A percentile compares a stretch with the other conserved stretches of the same genome.
These are phyloP conservation scores for Candida ovalis DNA, from an alignment of 805 yeast species.

Conservation along the genomic window DNA sequence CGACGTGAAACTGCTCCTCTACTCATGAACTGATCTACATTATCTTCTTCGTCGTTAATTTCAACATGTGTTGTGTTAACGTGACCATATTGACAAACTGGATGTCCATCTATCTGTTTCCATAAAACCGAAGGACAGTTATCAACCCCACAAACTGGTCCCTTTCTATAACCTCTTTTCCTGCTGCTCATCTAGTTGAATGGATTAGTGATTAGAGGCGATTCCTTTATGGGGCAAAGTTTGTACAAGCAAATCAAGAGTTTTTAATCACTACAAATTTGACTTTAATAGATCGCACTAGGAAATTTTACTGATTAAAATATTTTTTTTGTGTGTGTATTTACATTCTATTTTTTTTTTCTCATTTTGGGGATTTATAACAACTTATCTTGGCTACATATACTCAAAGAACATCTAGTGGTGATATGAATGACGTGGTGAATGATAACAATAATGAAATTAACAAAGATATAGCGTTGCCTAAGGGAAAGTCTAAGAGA, in stretches of 20 bases:
- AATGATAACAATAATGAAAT: not conserved
- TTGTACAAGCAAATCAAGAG: no score
- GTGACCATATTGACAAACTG: slow-evolving; percentile 89
- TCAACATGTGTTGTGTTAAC: slow-evolving; percentile 78
- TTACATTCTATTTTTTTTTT: not conserved
- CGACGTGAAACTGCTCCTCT: slow-evolving; percentile 53
- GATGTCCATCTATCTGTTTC: slow-evolving; percentile 68
- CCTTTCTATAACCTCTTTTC: slow-evolving; percentile 40
- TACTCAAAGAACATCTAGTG: no score
- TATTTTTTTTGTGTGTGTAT: not conserved
- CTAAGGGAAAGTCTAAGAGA: not conserved
- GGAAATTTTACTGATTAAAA: not conserved
- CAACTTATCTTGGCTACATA: no score
- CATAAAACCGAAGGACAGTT: slow-evolving; percentile 82
- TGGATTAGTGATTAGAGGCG: no score
- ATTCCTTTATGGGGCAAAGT: no score
- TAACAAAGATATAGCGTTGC: not conserved
- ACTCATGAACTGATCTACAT: slow-evolving; percentile 34
- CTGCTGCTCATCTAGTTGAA: not conserved
- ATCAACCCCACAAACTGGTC: slow-evolving; percentile 84
- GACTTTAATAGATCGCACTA: not conserved
- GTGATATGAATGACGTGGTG: not conserved
- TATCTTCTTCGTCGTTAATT: slow-evolving; percentile 79
- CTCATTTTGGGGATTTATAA: no score
- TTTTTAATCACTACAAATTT: no score